Base-by-base conservation (phyloP, 2,329 filamentous ascomycete species). In the Microcera coccophila region DNA sequence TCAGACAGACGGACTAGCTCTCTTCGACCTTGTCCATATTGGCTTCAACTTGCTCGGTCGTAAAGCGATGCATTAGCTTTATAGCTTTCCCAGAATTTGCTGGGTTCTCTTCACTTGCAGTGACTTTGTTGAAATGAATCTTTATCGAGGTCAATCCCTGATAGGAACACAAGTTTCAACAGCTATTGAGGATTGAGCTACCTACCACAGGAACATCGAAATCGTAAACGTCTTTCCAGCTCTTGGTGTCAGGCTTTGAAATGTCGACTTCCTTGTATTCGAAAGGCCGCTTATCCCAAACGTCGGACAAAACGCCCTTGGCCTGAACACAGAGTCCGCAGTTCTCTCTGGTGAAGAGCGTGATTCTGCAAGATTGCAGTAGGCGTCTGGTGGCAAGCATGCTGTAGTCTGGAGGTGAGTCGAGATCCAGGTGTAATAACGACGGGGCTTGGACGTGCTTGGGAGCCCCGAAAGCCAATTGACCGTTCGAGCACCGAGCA, bases 21-120 rank as follows among this genome's bases (percentile, higher is more conserved):
- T 53, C 48, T 50, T 76, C 73, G 11, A 74, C 75, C 28, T 74
- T 66, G 55, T 89, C 79, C 84, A 90, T 88, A 61, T 82, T 78
- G 15, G 71, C 73, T 47, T 79, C 70, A 3, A 91, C 78, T 45
- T 90, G 76, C 4, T 81, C 76, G 19, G 75, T 68, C 0, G 78
- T 83, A 64, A 90, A 87, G 15, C 84, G 76, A 62, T 90, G 87
- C 85, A 90, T 90, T 36, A 90, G 69, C 62, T 89, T 90, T 42
- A 77, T 66, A 2, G 84, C 81, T 48, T 79, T 70, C 5, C 75
- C 73, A 2, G 77, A 77, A 3, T 74, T 75, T 42, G 71, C 67
- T 3, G 79, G 73, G 18, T 74, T 64, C 50, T 79, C 79, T 39
- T 74, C 70, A 10, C 69, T 68, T 1, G 71, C 63, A 7, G 64